Conservation (phyloP, 2,329 filamentous ascomycete genomes). For the Xylariaceae sp. region DNA sequence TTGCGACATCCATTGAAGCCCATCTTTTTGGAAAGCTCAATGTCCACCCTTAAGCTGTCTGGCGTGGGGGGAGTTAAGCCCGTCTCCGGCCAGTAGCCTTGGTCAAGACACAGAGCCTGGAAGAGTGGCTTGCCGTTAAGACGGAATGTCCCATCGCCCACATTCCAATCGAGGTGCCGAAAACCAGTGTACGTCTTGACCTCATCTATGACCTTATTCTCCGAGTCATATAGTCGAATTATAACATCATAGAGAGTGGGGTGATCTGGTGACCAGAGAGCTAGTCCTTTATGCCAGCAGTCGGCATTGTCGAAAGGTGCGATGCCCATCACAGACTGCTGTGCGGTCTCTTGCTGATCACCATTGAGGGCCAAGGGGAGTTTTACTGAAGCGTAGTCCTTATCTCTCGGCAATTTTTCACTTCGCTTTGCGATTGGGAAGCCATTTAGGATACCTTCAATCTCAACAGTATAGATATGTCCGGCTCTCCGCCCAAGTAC, state of each 20-base stretch:
- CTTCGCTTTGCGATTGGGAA: slow-evolving; percentile 41
- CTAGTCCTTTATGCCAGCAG: slow-evolving; percentile 50
- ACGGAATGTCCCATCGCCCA: slow-evolving; percentile 53
- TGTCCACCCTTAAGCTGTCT: slow-evolving; percentile 45
- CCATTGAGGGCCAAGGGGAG: slow-evolving; percentile 45
- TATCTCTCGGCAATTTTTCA: slow-evolving; percentile 44
- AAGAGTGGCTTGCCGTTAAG: slow-evolving; percentile 56
- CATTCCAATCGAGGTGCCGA: slow-evolving; percentile 54
- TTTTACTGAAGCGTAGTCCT: slow-evolving; percentile 43
- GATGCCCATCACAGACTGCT: slow-evolving; percentile 31
- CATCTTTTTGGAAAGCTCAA: slow-evolving; percentile 53
- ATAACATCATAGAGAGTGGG: slow-evolving; percentile 52
- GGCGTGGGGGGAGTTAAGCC: slow-evolving; percentile 53
- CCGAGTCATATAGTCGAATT: slow-evolving; percentile 46
- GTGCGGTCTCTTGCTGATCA: slow-evolving; percentile 37
- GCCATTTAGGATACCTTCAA: slow-evolving; percentile 50
- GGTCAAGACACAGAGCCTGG: slow-evolving; percentile 55
- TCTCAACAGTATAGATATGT: slow-evolving; percentile 44
- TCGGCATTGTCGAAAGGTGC: slow-evolving; percentile 36
- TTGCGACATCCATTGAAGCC: slow-evolving; percentile 61
- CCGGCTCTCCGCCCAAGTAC: slow-evolving; percentile 46
- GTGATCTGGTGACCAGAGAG: slow-evolving; percentile 57
- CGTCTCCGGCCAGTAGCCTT: slow-evolving; percentile 59
- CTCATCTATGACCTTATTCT: slow-evolving; percentile 45
- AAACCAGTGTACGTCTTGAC: slow-evolving; percentile 57